Evolutionary conservation across 1,139 yeast genomes (phyloP), one percentile per base, ranked within the genome.

Genomic region (Magnusiomyces fungicola): DNA sequence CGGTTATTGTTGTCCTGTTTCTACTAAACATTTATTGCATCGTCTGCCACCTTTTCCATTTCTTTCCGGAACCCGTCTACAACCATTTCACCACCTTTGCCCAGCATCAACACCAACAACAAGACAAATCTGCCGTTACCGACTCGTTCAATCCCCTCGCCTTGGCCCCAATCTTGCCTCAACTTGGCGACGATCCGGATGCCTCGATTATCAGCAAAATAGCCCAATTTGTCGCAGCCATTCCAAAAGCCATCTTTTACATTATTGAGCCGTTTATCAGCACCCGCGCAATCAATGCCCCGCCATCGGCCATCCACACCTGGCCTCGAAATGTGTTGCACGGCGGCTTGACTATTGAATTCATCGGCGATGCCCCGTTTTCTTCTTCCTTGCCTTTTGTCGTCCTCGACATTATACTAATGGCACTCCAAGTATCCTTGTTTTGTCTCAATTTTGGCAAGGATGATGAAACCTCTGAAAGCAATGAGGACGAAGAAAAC

Each of bases 271-370:
- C 30, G 57, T 56, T 19, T 63, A 56, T 48, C 50, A 9, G 40
- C 39, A 29, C 21, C 3, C 9, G 29, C 29, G 22, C 21, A 21
- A n/a, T 34, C 10, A 21, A 39, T 10, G 22, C 21, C 23, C n/a
- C 41, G 3, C 3, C 16, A 23, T 4, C n/a, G 9, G 30, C 7
- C 4, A 16, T 39, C 3, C 43, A 39, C n/a, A 30, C 23, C 14
- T 12, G 19, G 21, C 43, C 43, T 2, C 16, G 19, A 7, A 39
- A 39, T 33, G 21, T 39, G 9, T 36, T 66, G 19, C 69, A 67
- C 48, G 70, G 70, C 29, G 62, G 67, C 2, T 52, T 66, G 22
- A 61, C 68, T 12, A 63, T 65, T 23, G 69, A 67, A 51, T 66
- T 67, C 47, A 59, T 66, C 12, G 70, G 70, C 12, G 59, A 57